A percentile compares a stretch with the other conserved stretches of the same genome.
Evolutionary conservation across 495 filamentous ascomycete genomes (phyloP).

Genomic region (Bacidia rubella): DNA sequence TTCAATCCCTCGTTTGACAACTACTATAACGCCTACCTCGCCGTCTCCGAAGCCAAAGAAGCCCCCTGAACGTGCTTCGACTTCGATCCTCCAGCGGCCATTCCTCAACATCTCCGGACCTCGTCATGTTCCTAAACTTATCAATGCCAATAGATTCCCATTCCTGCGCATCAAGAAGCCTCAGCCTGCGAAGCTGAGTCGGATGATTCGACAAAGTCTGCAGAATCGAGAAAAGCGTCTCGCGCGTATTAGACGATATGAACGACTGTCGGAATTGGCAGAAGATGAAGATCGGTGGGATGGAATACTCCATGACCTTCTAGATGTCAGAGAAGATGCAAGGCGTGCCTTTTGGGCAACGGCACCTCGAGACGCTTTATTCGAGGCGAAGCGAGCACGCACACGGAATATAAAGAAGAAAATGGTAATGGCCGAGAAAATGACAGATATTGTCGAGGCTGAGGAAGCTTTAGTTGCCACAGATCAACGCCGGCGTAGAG

Average conservation of each 20-base stretch:
- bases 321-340: too few species aligned
- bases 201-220: slow-evolving; percentile 41
- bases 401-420: slow-evolving; percentile 37
- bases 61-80: neutral
- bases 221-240: slow-evolving; percentile 27
- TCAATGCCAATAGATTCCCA: slow-evolving; percentile 45
- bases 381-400: neutral
- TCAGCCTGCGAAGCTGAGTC: slow-evolving; percentile 43
- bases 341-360: too few species aligned
- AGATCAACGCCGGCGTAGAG: slow-evolving; percentile 7
- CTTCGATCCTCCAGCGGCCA: slow-evolving; percentile 22
- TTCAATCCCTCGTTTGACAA: neutral
- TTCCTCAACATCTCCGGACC: slow-evolving; percentile 33
- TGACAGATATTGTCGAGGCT: slow-evolving; percentile 29
- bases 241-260: slow-evolving; percentile 20
- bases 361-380: slow-evolving; percentile 11
- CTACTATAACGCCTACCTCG: neutral
- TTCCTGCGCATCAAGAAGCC: slow-evolving; percentile 61
- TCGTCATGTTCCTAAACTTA: slow-evolving; percentile 46
- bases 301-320: too few species aligned
- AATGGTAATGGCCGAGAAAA: slow-evolving; percentile 38
- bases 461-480: slow-evolving; percentile 17
- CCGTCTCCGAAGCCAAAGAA: neutral
- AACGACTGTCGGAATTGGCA: slow-evolving; percentile 26
- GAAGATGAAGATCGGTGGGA: slow-evolving; percentile 49